Percentiles rank a stretch among this genome's conserved stretches.
phyloP scores from a whole-genome alignment of 495 filamentous ascomycete species.

The Annulohypoxylon moriforme region DNA sequence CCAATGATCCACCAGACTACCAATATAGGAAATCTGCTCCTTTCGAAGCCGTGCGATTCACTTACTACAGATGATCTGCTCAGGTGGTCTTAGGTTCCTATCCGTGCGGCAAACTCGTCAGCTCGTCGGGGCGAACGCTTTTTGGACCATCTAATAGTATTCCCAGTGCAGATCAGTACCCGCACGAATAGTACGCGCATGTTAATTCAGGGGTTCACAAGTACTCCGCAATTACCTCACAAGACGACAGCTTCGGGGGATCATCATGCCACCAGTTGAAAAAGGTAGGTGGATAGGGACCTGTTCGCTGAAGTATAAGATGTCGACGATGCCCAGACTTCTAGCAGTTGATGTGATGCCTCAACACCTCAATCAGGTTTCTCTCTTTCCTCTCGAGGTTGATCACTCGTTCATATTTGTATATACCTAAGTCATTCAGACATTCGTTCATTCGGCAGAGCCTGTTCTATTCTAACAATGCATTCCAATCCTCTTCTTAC shows the following conservation, averaged over 20 bases:
- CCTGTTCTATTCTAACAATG: conserved; percentile 13
- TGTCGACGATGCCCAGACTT: background rate
- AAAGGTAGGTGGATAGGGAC: conserved; percentile 10
- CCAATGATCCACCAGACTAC: conserved; percentile 20
- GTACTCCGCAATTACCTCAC: background rate
- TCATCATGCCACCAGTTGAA: conserved; percentile 21
- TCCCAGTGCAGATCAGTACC: background rate
- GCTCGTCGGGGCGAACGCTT: background rate
- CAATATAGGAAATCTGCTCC: conserved; percentile 9
- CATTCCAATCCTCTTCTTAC: conserved; percentile 1
- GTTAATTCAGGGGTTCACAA: background rate
- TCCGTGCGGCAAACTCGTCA: background rate
- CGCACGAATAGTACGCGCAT: background rate
- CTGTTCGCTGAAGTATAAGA: conserved; percentile 1
- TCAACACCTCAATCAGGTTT: background rate
- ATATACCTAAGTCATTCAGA: background rate
- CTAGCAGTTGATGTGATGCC: background rate
- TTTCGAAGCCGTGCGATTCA: conserved; percentile 7
- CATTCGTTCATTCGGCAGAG: conserved; percentile 12
- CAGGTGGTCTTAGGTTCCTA: background rate
- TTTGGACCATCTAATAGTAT: conserved; percentile 6
- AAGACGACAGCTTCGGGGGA: conserved; percentile 4
- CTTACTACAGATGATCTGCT: background rate
- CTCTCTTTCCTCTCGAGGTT: background rate
- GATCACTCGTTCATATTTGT: conserved; percentile 7